Conservation (phyloP, 768 basidiomycete species). For the Boletus sensibilis region DNA sequence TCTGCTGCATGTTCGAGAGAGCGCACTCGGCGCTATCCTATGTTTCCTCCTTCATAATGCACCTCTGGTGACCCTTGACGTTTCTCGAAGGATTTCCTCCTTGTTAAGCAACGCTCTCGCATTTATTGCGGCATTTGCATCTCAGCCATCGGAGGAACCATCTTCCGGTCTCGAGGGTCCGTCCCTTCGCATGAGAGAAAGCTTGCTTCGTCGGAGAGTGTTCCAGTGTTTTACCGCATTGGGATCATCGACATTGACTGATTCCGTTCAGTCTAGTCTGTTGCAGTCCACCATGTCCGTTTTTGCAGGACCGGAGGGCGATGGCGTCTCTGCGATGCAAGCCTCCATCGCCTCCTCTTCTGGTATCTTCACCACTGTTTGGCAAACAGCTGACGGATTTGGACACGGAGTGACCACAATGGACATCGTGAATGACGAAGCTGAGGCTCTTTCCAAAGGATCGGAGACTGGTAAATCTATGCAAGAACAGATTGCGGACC, state of each 20-base stretch:
- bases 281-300: constrained; percentile 78
- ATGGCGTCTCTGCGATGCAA: constrained; percentile 80
- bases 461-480: constrained; percentile 48
- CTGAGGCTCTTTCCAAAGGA: constrained; percentile 24
- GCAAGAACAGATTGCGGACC: constrained; percentile 75
- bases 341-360: constrained; percentile 87
- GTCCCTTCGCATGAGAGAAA: constrained; percentile 73
- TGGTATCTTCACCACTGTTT: constrained; percentile 80
- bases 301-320: constrained; percentile 86
- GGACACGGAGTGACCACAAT: constrained; percentile 85
- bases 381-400: constrained; percentile 87
- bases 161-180: constrained; percentile 44
- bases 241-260: constrained; percentile 75
- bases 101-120: constrained; percentile 86
- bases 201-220: constrained; percentile 77
- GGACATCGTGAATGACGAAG: constrained; percentile 48
- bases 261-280: constrained; percentile 76
- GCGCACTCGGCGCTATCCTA: constrained; percentile 83
- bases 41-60: constrained; percentile 85
- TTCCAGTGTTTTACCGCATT: constrained; percentile 88
- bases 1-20: constrained; percentile 86
- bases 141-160: constrained; percentile 65
- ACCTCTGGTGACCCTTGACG: constrained; percentile 83
- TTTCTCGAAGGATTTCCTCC: constrained; percentile 83
- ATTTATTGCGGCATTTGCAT: constrained; percentile 82